Evolutionary conservation across 2,329 filamentous ascomycete genomes (phyloP), one percentile per base, ranked within the genome.

Genomic region (Trichophyton verrucosum): DNA sequence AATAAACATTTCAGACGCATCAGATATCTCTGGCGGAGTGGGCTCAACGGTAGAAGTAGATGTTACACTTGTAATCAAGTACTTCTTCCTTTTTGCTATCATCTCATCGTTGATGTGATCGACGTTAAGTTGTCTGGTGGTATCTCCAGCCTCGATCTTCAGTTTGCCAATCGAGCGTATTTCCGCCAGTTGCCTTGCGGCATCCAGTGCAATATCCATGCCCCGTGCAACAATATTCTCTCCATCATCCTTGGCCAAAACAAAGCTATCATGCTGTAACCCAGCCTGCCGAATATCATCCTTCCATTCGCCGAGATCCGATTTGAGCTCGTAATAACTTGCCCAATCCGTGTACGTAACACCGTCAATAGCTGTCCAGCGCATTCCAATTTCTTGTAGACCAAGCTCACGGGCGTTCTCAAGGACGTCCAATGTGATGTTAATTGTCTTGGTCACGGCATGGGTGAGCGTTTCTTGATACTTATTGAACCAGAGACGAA

Each of bases 281-380:
- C 90, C 88, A 59, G 91, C 82, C 62, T 85, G 80, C 70, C 89
- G 86, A 56, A 99, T 85, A 66, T 95, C 89, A 40, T 83, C 80
- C 60, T 89, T 87, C 91, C 92, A 96, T 68, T 89, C 84, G 56
- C 87, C 86, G 59, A 96, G 88, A 11, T 88, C 86, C 60, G 82
- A 83, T 76, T 89, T 95, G 61, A 99, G 79, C 62, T 88, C 84
- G 72, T 97, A 91, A 70, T 96, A 99, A 72, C 92, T 94, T 62
- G 87, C 84, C 94, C 94, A 99, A 72, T 99, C 91, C 73, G 95
- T 91, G 79, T 99, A 96, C 1, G 92, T 95, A 63, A 99, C 83
- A 36, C 90, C 90, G 15, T 97, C 91, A 76, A 91, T 94, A 86
- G 89, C 95, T 11, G 92, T 91, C 91, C 94, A 99, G 62, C 77